These are phyloP conservation scores for Thermochaetoides thermophila DNA, from an alignment of 495 filamentous ascomycete species.

Conservation along the genomic window DNA sequence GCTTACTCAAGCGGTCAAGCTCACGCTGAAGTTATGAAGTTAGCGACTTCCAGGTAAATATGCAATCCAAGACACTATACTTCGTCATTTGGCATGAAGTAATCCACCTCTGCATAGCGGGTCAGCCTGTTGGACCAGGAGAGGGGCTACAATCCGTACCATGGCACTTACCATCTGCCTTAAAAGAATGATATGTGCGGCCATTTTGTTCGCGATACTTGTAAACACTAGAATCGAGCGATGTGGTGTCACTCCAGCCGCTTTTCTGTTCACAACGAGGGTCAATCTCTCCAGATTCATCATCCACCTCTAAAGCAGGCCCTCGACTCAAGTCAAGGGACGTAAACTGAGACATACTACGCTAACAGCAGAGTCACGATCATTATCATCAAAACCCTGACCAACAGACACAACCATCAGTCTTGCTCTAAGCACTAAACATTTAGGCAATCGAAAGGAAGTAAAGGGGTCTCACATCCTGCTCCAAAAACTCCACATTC, in stretches of 20 bases:
- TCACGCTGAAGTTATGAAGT: background rate
- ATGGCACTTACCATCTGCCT: background rate
- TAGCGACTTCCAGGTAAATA: background rate
- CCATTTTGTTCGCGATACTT: constrained; percentile 28
- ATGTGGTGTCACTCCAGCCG: constrained; percentile 1
- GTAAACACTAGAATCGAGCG: background rate
- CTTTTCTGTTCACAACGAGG: too few species aligned
- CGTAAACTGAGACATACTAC: background rate
- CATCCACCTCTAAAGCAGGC: too few species aligned
- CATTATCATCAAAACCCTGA: background rate
- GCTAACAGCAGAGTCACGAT: background rate
- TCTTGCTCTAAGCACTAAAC: too few species aligned
- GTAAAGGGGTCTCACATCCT: too few species aligned
- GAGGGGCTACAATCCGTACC: background rate
- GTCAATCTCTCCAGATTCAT: too few species aligned
- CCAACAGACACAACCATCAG: background rate
- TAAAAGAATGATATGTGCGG: constrained; percentile 4
- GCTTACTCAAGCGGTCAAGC: background rate
- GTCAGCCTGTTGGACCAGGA: background rate
- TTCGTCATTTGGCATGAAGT: background rate
- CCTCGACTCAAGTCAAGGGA: too few species aligned
- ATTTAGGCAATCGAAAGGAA: too few species aligned
- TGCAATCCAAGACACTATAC: too few species aligned
- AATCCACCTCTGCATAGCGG: background rate
- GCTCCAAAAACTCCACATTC: too few species aligned